Base-by-base conservation (phyloP, 1,284 basidiomycete species). In the Sporisorium reilianum region DNA sequence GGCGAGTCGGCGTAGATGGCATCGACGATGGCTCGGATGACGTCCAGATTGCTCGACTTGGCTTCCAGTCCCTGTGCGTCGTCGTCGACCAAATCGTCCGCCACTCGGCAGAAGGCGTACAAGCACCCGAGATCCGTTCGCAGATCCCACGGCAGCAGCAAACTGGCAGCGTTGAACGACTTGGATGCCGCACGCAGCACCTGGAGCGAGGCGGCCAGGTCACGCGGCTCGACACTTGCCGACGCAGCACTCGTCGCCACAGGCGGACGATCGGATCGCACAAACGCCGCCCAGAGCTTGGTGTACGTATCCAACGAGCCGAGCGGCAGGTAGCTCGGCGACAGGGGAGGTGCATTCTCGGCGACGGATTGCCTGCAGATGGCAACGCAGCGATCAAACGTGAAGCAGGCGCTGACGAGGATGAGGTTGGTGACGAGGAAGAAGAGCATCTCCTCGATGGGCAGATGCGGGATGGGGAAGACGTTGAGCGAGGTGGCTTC, bases 391-490 rank as follows among this genome's bases (percentile, higher is more conserved):
- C 79, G 75, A 58, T 83, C 80, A 52, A 83, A 81, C 5, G 80
- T 72, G 58, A 79, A 80, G 55, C 74, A 80, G 11, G 80, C 81
- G 50, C 68, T 71, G 34, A 82, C 66, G 10, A 83, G 74, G 41
- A 83, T 70, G 38, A 75, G 38, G 57, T 83, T 83, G 50, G 80
- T 83, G 45, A 80, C 76, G n/a, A 79, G 42, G 69, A 83, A 83
- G 69, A 83, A 83, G 42, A 75, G 48, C 55, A 75, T 73, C 56
- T 83, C 81, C 53, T 83, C 81, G n/a, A 83, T 61, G 5, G 80
- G 81, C 40, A 83, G 56, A 42, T 82, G 78, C 11, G 76, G 74
- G 28, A 77, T 53, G 11, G 79, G 74, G 23, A 83, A 83, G 42
- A 80, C 65, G 49, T 79, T 74, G 42, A 81, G 66, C 14, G 78